Evolutionary conservation across 108 stramenopile species (phyloP), one percentile per base, ranked within the genome.

Genomic region (Nannochloropsis gaditana): DNA sequence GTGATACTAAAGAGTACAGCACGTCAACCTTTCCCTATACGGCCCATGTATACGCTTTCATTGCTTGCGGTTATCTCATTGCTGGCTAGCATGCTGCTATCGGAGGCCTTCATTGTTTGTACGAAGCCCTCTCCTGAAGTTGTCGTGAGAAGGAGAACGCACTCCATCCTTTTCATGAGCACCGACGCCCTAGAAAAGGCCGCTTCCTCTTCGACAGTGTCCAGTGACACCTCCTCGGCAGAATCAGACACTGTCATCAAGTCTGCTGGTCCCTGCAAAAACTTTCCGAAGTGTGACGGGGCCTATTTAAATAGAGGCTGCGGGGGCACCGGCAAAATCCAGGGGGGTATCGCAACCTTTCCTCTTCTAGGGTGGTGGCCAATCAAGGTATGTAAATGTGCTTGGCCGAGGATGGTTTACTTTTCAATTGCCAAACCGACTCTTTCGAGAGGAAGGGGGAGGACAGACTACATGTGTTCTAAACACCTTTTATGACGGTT

Each of bases 271-370:
- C 59, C 59, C 15, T 73, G 59, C 59, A 73, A 73, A 73, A 73
- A 73, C 19, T 73, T n/a, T n/a, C 59, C 59, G 5, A 73, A 73
- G 8, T 73, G 59, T n/a, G n/a, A 73, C 59, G 59, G 59, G 59
- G 59, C 59, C 59, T 73, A 73, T 73, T n/a, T 73, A 73, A n/a
- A n/a, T n/a, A 73, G n/a, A 73, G 59, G 59, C 8, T 73, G 59
- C 59, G 59, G n/a, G 19, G 59, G 59, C 59, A n/a, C 59, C 19
- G 59, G 59, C 59, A 73, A 73, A n/a, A 73, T 73, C 59, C 59
- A 73, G n/a, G 59, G 59, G 19, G 59, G 59, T n/a, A 73, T 73
- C n/a, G 59, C 59, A 15, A 73, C 59, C 59, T 73, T 73, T 73
- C 59, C 59, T 15, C 59, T 73, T 73, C n/a, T 73, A n/a, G 59